These are phyloP conservation scores for Candida nanaspora DNA, from an alignment of 805 yeast species.

Conservation along the genomic window DNA sequence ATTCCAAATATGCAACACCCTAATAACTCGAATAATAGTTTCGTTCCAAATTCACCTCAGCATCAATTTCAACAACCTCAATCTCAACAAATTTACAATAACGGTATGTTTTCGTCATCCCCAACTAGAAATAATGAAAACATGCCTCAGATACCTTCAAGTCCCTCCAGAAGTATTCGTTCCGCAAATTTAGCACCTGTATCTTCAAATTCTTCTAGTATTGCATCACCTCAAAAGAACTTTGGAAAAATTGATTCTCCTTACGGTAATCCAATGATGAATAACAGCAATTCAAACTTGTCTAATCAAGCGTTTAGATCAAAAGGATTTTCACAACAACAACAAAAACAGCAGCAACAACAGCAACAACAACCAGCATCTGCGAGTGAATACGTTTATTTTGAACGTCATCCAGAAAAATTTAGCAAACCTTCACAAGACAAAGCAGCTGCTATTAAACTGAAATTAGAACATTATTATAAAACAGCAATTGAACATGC, in stretches of 20 bases:
- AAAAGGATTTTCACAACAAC: not conserved
- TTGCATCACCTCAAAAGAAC: conserved; percentile 19
- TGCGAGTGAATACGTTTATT: conserved; percentile 49
- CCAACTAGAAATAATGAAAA: conserved; percentile 7
- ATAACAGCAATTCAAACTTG: conserved; percentile 23
- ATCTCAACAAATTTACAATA: conserved; percentile 3
- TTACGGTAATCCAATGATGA: conserved; percentile 15
- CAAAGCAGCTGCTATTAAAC: conserved; percentile 74
- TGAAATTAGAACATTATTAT: conserved; percentile 77
- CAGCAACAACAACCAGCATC: conserved; percentile 5
- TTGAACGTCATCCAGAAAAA: conserved; percentile 77
- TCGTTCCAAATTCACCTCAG: conserved; percentile 9
- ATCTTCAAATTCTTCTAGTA: conserved; percentile 20
- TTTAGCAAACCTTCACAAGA: conserved; percentile 73
- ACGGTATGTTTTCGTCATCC: not conserved
- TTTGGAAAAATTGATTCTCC: conserved; percentile 13
- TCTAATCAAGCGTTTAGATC: conserved; percentile 1
- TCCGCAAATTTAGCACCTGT: conserved; percentile 23
- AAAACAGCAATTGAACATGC: conserved; percentile 86
- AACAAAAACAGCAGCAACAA: conserved; percentile 2
- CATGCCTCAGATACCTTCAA: conserved; percentile 23
- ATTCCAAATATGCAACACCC: conserved; percentile 20
- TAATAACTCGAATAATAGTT: conserved; percentile 1
- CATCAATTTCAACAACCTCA: conserved; percentile 9
- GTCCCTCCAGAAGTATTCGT: conserved; percentile 27